Evolutionary conservation across 192 early-diverging fungal genomes (phyloP).

Genomic region (Umbelopsis vinacea): DNA sequence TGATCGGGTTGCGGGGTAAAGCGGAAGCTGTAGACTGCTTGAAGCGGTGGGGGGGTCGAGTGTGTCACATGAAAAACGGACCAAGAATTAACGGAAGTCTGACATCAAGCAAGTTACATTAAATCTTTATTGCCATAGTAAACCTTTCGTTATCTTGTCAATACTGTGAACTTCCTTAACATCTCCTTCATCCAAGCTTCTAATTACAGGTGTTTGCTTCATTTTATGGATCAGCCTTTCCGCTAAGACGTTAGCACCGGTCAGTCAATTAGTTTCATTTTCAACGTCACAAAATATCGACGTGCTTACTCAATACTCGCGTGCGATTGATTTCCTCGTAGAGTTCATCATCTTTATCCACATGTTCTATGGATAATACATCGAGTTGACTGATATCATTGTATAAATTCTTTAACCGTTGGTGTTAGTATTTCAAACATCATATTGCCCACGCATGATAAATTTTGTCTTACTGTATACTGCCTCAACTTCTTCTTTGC

Average conservation of each 20-base stretch:
- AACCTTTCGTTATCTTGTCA: background rate
- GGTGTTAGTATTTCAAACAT: background rate
- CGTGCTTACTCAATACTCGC: conserved; percentile 12
- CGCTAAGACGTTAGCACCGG: background rate
- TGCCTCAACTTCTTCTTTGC: background rate
- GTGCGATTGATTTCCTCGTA: background rate
- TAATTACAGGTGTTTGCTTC: background rate
- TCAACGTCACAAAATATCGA: background rate
- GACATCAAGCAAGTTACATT: background rate
- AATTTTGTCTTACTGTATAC: background rate
- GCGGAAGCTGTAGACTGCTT: conserved; percentile 1
- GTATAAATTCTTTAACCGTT: background rate
- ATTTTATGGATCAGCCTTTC: background rate
- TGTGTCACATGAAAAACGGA: conserved; percentile 4
- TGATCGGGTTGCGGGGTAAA: conserved; percentile 12
- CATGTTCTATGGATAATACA: background rate
- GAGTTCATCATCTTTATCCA: background rate
- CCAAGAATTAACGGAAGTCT: background rate
- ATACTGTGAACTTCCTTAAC: background rate
- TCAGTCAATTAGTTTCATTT: background rate
- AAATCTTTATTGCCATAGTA: conserved; percentile 12
- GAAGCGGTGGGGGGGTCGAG: background rate
- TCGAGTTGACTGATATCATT: background rate
- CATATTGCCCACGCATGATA: background rate
- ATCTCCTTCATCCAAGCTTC: background rate